Evolutionary conservation across 257 asterid species (phyloP), one percentile per base, ranked within the genome.

Genomic region (Echium plantagineum): DNA sequence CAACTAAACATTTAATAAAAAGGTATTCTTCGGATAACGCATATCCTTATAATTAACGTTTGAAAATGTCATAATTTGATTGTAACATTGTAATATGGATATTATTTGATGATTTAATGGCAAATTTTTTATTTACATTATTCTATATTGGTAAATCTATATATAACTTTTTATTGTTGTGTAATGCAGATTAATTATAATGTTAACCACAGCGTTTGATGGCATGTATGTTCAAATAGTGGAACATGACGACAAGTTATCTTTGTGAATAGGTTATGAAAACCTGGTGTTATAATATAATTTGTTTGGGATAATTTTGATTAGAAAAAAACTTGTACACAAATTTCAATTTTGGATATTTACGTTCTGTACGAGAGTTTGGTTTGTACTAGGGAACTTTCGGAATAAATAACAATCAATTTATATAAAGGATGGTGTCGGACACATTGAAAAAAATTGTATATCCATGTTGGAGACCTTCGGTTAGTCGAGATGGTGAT

Each of bases 371-470:
- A n/a, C n/a, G n/a, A n/a, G n/a, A n/a, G n/a, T n/a, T n/a, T n/a
- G n/a, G n/a, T n/a, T n/a, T n/a, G n/a, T n/a, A n/a, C n/a, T n/a
- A n/a, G n/a, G n/a, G n/a, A n/a, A n/a, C n/a, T n/a, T n/a, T n/a
- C n/a, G n/a, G n/a, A n/a, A n/a, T n/a, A n/a, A n/a, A n/a, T n/a
- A n/a, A n/a, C n/a, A n/a, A n/a, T n/a, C n/a, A n/a, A n/a, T n/a
- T n/a, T n/a, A n/a, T n/a, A n/a, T n/a, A n/a, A n/a, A n/a, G n/a
- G 65, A 86, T 89, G 97, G 95, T 81, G 75, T 57, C 83, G 21
- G 65, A 71, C 65, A 72, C 86, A 56, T 84, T 84, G 81, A 84
- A 73, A 65, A 86, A 74, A 71, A 70, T 74, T 65, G 85, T 86
- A 0, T 64, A 69, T 56, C 89, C 94, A 58, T 89, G 95, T 71